Evolutionary conservation across 805 yeast genomes (phyloP).

Genomic region (Kodamaea jinghongensis): DNA sequence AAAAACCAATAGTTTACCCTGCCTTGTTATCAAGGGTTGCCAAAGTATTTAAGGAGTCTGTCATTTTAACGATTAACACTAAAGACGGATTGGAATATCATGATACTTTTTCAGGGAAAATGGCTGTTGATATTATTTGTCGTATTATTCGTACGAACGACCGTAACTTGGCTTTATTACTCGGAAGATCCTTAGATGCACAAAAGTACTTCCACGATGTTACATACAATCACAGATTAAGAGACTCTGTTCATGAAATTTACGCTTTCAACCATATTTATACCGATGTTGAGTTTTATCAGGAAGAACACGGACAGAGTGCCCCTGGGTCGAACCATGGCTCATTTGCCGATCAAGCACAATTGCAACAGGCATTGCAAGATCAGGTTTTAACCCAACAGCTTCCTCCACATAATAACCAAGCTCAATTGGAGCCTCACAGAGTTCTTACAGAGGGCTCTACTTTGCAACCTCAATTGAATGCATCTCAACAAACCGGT

Average conservation of each 20-base stretch:
- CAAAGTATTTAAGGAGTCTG: conserved; percentile 63
- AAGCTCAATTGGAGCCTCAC: conserved; percentile 16
- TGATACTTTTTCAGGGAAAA: conserved; percentile 90
- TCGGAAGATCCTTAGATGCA: conserved; percentile 92
- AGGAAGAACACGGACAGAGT: conserved; percentile 26
- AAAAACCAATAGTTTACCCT: conserved; percentile 78
- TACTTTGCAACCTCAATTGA: conserved; percentile 13
- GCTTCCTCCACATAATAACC: conserved; percentile 19
- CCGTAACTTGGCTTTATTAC: conserved; percentile 79
- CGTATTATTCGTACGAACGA: conserved; percentile 85
- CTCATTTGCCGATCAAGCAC: conserved; percentile 21
- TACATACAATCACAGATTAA: conserved; percentile 85
- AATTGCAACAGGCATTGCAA: conserved; percentile 14
- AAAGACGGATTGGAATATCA: conserved; percentile 91
- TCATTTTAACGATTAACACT: conserved; percentile 71
- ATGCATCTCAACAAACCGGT: conserved; percentile 25
- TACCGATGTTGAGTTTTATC: conserved; percentile 43
- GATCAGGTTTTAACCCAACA: conserved; percentile 19
- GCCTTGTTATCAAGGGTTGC: conserved; percentile 88
- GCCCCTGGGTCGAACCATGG: conserved; percentile 28
- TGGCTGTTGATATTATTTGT: conserved; percentile 90
- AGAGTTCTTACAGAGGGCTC: conserved; percentile 9
- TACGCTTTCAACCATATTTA: conserved; percentile 73
- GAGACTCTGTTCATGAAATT: conserved; percentile 85
- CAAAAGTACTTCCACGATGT: conserved; percentile 95